Evolutionary conservation across 768 basidiomycete species (phyloP), one percentile per base, ranked within the genome.

Genomic region (Rhodosporidiobolus sp.): DNA sequence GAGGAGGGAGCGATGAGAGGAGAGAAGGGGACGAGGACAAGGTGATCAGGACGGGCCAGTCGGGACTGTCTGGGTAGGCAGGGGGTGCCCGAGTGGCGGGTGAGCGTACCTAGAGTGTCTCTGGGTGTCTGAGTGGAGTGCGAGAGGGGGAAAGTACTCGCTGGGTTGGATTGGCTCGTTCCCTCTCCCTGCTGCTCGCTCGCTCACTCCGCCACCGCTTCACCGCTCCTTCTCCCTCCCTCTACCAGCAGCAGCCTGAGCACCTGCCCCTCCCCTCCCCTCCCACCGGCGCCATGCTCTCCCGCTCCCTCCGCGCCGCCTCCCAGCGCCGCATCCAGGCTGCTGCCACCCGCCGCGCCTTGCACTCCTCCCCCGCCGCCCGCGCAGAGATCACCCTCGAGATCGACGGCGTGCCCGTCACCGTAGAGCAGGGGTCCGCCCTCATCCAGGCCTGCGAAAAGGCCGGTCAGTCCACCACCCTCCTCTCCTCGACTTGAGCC

Each of bases 381-480:
- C 28, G 32, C 32, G 69, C 67, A 22, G 66, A 73, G 20, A 89
- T 97, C 77, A 95, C 93, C 45, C 83, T 98, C 43, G 95, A 94
- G 3, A 89, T 98, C 53, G 94, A 99, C 82, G 95, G 95, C 74
- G 96, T 94, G 83, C 90, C 94, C 83, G 94, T 99, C 30, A 94
- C 92, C 4, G 94, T 99, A 49, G 93, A 93, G 35, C 93, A 95
- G 84, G 95, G 94, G 8, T 46, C 67, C n/a, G 65, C 75, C 20
- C 65, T 77, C 45, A 78, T 77, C 59, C 77, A 79, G 72, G 80
- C 80, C 9, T 79, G 79, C 70, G 80, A 81, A 66, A 74, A 75
- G 56, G 79, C 79, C 28, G 80, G 74, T 72, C 16, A 6, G 74
- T 69, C 30, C 14, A 10, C 35, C 9, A 5, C 10, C 26, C 52